Evolutionary conservation across 139 green algal genomes (phyloP).

Genomic region (Raphidocelis subcapitata): DNA sequence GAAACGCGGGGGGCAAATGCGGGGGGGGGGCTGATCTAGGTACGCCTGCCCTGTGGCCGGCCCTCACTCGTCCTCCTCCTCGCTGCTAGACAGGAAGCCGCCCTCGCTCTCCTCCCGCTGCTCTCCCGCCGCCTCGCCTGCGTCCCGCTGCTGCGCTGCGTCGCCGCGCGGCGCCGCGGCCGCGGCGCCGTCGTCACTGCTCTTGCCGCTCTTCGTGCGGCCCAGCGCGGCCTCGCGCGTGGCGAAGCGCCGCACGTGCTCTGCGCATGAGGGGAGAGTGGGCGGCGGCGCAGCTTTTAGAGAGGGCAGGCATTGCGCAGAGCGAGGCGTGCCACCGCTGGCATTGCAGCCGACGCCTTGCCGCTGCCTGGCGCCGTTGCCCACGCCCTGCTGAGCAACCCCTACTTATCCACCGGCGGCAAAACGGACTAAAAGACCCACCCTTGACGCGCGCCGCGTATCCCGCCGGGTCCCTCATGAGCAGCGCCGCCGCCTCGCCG

Average conservation of each 20-base stretch:
- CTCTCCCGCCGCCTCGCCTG: slow-evolving; percentile 15
- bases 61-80: slow-evolving; percentile 64
- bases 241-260: neutral
- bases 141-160: slow-evolving; percentile 43
- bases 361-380: neutral
- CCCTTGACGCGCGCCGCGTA: slow-evolving; percentile 92
- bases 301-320: neutral
- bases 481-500: slow-evolving; percentile 94
- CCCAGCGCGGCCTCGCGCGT: too few relatives aligned
- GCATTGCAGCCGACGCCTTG: neutral
- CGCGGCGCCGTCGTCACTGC: neutral
- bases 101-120: slow-evolving; percentile 31
- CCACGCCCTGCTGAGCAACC: neutral
- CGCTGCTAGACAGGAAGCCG: slow-evolving; percentile 71
- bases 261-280: neutral
- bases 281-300: neutral
- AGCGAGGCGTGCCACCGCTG: neutral
- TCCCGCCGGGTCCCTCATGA: slow-evolving; percentile 92
- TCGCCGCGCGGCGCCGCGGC: slow-evolving; percentile 38
- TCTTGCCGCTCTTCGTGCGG: neutral
- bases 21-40: too few relatives aligned
- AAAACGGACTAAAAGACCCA: slow-evolving; percentile 9
- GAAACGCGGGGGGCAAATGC: too few relatives aligned
- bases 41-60: too few relatives aligned
- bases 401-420: too few relatives aligned